Evolutionary conservation across 805 yeast genomes (phyloP), one percentile per base, ranked within the genome.

Genomic region (Lipomyces yamanashiensis): DNA sequence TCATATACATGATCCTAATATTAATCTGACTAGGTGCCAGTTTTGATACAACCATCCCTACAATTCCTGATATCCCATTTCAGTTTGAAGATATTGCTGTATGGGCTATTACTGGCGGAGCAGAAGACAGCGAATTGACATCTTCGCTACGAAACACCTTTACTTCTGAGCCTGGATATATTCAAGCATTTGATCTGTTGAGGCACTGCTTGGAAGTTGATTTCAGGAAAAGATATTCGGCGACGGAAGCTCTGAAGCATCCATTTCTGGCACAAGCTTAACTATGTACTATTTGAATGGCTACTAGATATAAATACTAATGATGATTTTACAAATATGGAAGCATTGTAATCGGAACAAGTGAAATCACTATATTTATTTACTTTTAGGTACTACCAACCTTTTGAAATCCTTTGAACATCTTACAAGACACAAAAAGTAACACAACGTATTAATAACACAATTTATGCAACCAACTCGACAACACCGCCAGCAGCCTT

Each of bases 401-500:
- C 62, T 54, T 62, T 64, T 63, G 61, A 55, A 52, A 55, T 50
- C 66, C 54, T 45, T 17, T 41, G 54, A 48, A 50, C 59, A 40
- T 48, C 48, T 52, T 62, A 60, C 58, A 55, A 61, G 54, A 59
- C 28, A 59, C 67, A 59, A 43, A 28, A 59, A 44, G 54, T 44
- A 15, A 43, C 50, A 58, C 52, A 51, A 44, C 49, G 28, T 39
- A 47, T 43, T 39, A 44, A 2, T 17, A 5, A 41, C 13, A 44
- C 47, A 47, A 76, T 72, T 89, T 91, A 95, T 84, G 99, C 99
- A 81, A 95, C 84, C 81, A 95, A 90, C 87, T 95, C 99, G 82
- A 95, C 96, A 80, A 90, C 99, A 90, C 99, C 99, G 85, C 99
- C 99, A 80, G 88, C 99, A 80, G 96, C 98, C 87, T 90, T 91